phyloP scores from a whole-genome alignment of 116 monocot genomes.

The Posidonia oceanica region DNA sequence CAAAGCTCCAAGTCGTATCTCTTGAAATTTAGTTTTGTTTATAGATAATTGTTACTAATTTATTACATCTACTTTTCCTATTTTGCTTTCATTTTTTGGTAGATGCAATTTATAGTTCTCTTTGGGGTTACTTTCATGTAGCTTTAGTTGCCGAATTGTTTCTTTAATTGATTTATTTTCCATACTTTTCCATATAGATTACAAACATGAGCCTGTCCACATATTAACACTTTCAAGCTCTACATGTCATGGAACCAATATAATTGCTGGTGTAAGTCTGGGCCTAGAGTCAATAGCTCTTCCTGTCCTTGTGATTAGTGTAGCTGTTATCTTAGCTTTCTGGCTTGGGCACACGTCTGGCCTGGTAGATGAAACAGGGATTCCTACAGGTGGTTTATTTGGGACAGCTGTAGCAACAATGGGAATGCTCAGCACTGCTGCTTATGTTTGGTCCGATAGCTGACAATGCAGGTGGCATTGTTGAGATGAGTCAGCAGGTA shows the following conservation, averaged over 20 bases:
- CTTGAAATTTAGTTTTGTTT: too few species aligned
- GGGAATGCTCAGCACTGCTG: conserved; percentile 99
- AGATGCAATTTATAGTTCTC: too few species aligned
- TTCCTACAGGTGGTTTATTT: conserved; percentile 86
- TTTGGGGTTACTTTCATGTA: too few species aligned
- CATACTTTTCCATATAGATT: too few species aligned
- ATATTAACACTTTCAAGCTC: conserved; percentile 77
- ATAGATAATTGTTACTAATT: too few species aligned
- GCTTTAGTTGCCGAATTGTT: too few species aligned
- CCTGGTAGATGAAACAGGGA: conserved; percentile 77
- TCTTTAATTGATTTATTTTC: too few species aligned
- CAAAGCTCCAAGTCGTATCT: too few species aligned
- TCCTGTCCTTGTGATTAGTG: conserved; percentile 89
- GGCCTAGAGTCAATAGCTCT: conserved; percentile 97
- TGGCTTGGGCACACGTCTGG: conserved; percentile 96
- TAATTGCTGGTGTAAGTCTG: conserved; percentile 93
- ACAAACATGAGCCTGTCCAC: conserved; percentile 92
- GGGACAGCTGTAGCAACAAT: conserved; percentile 99
- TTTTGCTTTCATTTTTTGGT: too few species aligned
- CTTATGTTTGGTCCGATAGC: conserved; percentile 98
- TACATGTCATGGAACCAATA: conserved; percentile 98
- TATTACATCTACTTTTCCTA: too few species aligned
- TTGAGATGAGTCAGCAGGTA: conserved; percentile 98
- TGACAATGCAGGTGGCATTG: conserved; percentile 99
- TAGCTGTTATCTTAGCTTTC: conserved; percentile 80